Base-by-base conservation (phyloP, 2,329 filamentous ascomycete species). In the Ophiostoma australiae region DNA sequence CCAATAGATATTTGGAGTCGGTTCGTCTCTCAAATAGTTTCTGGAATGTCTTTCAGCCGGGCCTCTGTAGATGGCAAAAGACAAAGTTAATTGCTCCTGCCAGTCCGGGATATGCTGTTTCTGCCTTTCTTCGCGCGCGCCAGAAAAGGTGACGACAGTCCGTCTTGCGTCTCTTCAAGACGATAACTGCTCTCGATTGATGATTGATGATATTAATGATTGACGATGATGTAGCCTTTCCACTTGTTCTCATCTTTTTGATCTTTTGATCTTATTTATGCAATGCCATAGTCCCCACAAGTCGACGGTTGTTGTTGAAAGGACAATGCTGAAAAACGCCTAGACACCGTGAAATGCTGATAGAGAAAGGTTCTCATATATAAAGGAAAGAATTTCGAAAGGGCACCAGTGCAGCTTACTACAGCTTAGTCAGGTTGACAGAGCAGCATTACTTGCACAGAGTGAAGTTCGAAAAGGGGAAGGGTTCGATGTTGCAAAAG, bases 71-170 rank as follows among this genome's bases (percentile, higher is more conserved):
- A 23, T 7, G 55, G 55, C 52, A 74, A 61, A 71, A 71, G 39
- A 71, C 73, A 74, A 74, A 74, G 67, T 69, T 6, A 74, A 74
- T 74, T 74, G 73, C 70, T 74, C 70, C 72, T 70, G 65, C 69
- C 35, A 7, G 48, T 35, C 58, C 66, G 63, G 35, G 31, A 48
- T 41, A 69, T 73, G 20, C 69, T 71, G 68, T 70, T 67, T 48
- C 10, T 67, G 23, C 52, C 41, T 68, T n/a, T 48, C 44, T 69
- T 27, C 5, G 67, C 37, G 33, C 15, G n/a, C n/a, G 10, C 63
- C 63, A 23, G 63, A 39, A 65, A n/a, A 33, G 6, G n/a, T 35
- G 17, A 17, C 20, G 31, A 8, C 61, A 65, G 33, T 6, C 48
- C 27, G 65, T 66, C 63, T 67, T 41, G 37, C 23, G 23, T 33